Evolutionary conservation across 371 early-diverging fungal genomes (phyloP).

Genomic region (Mucor ambiguus): DNA sequence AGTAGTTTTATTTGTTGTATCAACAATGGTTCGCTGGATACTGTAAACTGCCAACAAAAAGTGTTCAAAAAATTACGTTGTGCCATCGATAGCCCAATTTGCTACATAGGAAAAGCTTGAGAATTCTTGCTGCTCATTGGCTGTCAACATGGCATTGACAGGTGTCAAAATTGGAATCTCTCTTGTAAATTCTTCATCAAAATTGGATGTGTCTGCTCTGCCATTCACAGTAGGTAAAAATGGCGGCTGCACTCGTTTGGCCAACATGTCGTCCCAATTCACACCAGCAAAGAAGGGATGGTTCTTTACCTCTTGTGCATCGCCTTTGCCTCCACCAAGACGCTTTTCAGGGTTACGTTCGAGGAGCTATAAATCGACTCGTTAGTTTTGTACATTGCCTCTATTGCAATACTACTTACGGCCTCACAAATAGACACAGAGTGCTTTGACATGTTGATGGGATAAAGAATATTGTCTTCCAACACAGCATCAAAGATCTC

Average conservation of each 20-base stretch:
- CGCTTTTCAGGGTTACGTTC: constrained; percentile 83
- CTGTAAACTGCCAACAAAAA: no score
- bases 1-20: neutral
- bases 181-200: constrained; percentile 90
- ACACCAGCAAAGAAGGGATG: constrained; percentile 92
- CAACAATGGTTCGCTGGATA: no score
- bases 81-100: constrained; percentile 68
- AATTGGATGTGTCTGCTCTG: constrained; percentile 89
- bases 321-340: constrained; percentile 78
- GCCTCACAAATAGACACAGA: constrained; percentile 85
- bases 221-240: constrained; percentile 81
- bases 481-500: constrained; percentile 93
- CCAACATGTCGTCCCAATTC: constrained; percentile 88
- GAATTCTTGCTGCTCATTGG: constrained; percentile 86
- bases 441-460: constrained; percentile 83
- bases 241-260: constrained; percentile 79
- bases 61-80: neutral
- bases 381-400: neutral
- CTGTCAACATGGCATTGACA: constrained; percentile 71
- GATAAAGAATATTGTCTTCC: constrained; percentile 88
- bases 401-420: constrained; percentile 35
- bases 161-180: constrained; percentile 92
- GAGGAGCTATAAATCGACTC: constrained; percentile 54
- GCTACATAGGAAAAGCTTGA: constrained; percentile 87
- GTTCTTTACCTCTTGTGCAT: constrained; percentile 87